phyloP scores from a whole-genome alignment of 75 land plant genomes.

The Cunninghamia lanceolata region DNA sequence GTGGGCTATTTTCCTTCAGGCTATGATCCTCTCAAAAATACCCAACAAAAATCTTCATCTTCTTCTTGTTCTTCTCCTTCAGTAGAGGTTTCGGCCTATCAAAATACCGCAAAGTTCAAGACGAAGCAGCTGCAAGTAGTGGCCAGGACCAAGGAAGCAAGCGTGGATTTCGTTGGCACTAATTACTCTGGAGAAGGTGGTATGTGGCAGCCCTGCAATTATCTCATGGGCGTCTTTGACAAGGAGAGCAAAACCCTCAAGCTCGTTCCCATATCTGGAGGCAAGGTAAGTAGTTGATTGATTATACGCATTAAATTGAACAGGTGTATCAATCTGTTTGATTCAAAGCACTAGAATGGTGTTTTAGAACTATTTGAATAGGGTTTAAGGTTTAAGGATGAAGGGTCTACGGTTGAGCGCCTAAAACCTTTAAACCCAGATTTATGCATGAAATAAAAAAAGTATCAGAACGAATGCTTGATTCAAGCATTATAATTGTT shows the following conservation, averaged over 20 bases:
- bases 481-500: not conserved
- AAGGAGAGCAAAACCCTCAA: slow-evolving; percentile 60
- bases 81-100: slow-evolving; percentile 41
- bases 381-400: not conserved
- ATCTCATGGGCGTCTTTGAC: slow-evolving; percentile 84
- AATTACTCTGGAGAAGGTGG: slow-evolving; percentile 72
- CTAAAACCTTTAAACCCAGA: not conserved
- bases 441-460: not conserved
- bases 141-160: slow-evolving; percentile 34
- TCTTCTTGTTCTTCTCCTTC: not conserved
- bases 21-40: slow-evolving; percentile 35
- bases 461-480: not conserved
- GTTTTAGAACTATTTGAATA: not conserved
- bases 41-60: not conserved
- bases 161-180: slow-evolving; percentile 78
- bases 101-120: slow-evolving; percentile 22
- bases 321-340: not conserved
- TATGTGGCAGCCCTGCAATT: slow-evolving; percentile 51
- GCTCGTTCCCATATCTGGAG: slow-evolving; percentile 73
- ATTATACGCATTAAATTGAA: not conserved
- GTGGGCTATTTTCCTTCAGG: slow-evolving; percentile 83
- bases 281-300: slow-evolving; percentile 46
- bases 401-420: not conserved
- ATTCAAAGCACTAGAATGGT: not conserved
- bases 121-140: slow-evolving; percentile 55